phyloP scores from a whole-genome alignment of 345 rosid genomes.

The Aegle marmelos region DNA sequence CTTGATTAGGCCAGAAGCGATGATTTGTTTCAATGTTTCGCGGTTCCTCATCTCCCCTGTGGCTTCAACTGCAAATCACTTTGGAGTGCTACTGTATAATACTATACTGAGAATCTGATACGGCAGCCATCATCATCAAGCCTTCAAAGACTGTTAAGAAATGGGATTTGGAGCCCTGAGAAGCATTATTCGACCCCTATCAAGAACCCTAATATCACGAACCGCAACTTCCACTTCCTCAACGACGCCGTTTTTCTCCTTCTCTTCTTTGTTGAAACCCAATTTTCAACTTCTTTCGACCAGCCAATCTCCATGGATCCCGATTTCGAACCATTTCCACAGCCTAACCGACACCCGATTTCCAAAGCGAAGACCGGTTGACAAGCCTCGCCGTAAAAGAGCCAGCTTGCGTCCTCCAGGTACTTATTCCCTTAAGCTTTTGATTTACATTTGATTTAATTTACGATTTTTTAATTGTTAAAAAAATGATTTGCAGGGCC shows the following conservation, averaged over 20 bases:
- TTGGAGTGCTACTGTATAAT: too few relatives aligned
- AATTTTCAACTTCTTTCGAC: conserved; percentile 21
- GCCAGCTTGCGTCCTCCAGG: conserved; percentile 75
- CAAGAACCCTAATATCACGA: conserved; percentile 43
- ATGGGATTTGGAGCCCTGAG: conserved; percentile 57
- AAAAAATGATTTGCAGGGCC: conserved; percentile 54
- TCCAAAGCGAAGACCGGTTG: conserved; percentile 77
- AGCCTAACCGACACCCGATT: conserved; percentile 63
- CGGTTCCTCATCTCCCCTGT: too few relatives aligned
- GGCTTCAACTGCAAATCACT: too few relatives aligned
- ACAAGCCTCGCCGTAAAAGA: conserved; percentile 74
- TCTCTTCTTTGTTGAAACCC: conserved; percentile 21
- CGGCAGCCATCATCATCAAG: not conserved
- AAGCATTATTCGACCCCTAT: conserved; percentile 44
- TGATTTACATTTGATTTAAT: not conserved
- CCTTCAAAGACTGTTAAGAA: not conserved
- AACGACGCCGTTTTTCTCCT: conserved; percentile 21
- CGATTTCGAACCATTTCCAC: conserved; percentile 36
- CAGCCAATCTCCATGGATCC: conserved; percentile 38
- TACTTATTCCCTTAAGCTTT: conserved; percentile 1
- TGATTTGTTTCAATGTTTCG: too few relatives aligned
- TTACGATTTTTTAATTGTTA: not conserved
- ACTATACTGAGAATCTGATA: too few relatives aligned
- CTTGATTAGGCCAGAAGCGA: conserved; percentile 52
- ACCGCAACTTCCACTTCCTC: conserved; percentile 14